These are phyloP conservation scores for Juglanconis oblonga DNA, from an alignment of 2,329 filamentous ascomycete genomes.

Conservation along the genomic window DNA sequence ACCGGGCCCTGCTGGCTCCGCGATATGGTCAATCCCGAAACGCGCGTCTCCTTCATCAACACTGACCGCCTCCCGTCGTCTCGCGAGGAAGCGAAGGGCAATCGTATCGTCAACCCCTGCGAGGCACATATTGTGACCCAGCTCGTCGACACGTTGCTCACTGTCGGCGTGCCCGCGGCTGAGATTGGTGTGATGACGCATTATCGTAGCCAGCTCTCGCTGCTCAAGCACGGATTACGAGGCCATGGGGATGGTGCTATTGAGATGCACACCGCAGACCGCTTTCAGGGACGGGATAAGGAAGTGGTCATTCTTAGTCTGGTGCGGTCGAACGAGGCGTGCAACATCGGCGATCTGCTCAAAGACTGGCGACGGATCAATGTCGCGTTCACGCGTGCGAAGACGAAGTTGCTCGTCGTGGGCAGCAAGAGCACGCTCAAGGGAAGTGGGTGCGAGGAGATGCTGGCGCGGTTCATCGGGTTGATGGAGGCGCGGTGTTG, in stretches of 20 bases:
- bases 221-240: conserved; percentile 72
- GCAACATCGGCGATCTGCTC: conserved; percentile 83
- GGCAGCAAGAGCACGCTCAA: conserved; percentile 80
- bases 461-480: conserved; percentile 71
- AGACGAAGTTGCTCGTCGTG: conserved; percentile 85
- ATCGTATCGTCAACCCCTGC: conserved; percentile 82
- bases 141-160: conserved; percentile 75
- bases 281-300: conserved; percentile 95
- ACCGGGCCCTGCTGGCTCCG: conserved; percentile 69
- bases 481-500: conserved; percentile 78
- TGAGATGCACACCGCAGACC: conserved; percentile 95
- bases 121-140: conserved; percentile 78
- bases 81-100: conserved; percentile 73
- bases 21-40: conserved; percentile 64
- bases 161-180: conserved; percentile 67
- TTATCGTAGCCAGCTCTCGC: conserved; percentile 86
- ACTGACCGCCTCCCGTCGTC: conserved; percentile 71
- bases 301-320: conserved; percentile 85
- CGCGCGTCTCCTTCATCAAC: conserved; percentile 83
- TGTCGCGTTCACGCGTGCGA: conserved; percentile 89
- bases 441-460: conserved; percentile 66
- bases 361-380: conserved; percentile 93
- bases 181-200: conserved; percentile 96
- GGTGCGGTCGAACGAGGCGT: conserved; percentile 80
- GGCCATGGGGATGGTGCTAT: conserved; percentile 54